Evolutionary conservation across 148 eudicot genomes (phyloP), one percentile per base, ranked within the genome.

Genomic region (Camellia sinensis): DNA sequence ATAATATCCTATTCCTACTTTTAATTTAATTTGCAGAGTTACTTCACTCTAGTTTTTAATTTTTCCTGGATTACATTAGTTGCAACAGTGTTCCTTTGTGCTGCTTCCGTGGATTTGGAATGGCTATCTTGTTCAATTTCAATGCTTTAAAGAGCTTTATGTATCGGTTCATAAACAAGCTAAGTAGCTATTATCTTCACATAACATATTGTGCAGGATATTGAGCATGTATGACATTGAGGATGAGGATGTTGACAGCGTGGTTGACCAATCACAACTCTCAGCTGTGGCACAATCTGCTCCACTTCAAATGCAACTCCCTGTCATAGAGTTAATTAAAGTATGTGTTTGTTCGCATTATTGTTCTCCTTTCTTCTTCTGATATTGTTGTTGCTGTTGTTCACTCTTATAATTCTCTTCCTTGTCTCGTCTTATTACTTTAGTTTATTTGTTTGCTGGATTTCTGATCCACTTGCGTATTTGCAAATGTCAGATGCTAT

Each of bases 281-380:
- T 83, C 92, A 66, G 71, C 87, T 56, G 77, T 54, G 74, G 85
- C 85, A 63, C 95, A 92, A 87, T 87, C 97, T 87, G 84, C 92
- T 82, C 90, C 89, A 67, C 85, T 90, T 72, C 95, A 92, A 83
- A 86, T 87, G 88, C 97, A 94, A 85, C 92, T 94, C 78, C 99
- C 99, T 78, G 89, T 88, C 73, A 87, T 91, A 75, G 99, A 94
- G 88, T 86, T 97, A 74, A 85, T 97, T 87, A 94, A 90, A 87
- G 99, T 97, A 86, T 84, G 90, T 64, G 13, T 68, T 52, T 65
- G 14, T 21, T 67, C 59, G 62, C 2, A 12, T 63, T 45, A 12
- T 71, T 74, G 18, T 61, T 66, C 74, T 12, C 11, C 40, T 65
- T 65, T 29, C 45, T 66, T 66, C 45, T 44, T 74, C 46, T 44